These are phyloP conservation scores for Podila epigama DNA, from an alignment of 192 early-diverging fungal genomes.

Conservation along the genomic window DNA sequence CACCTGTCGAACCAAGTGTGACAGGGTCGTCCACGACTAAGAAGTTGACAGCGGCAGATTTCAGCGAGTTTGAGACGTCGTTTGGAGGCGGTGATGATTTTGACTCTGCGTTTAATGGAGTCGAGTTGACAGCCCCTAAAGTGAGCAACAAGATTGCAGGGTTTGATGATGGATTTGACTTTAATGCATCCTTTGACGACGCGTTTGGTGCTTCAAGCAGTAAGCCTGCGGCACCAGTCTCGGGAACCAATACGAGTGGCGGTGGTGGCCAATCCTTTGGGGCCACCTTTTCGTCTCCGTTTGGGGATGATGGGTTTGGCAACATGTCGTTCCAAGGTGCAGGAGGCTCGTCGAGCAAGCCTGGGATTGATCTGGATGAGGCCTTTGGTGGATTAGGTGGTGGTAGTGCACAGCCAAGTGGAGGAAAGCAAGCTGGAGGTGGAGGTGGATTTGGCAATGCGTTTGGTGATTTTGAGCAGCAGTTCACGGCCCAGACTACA, in stretches of 20 bases:
- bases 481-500: conserved; percentile 10
- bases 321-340: neutral
- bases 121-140: conserved; percentile 31
- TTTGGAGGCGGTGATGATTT: conserved; percentile 35
- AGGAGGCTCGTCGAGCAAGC: neutral
- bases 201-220: conserved; percentile 7
- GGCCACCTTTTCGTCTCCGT: conserved; percentile 2
- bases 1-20: neutral
- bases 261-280: neutral
- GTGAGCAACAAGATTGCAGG: conserved; percentile 14
- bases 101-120: conserved; percentile 43
- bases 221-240: neutral
- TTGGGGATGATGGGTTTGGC: conserved; percentile 13
- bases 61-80: conserved; percentile 35
- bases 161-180: conserved; percentile 42
- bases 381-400: conserved; percentile 47
- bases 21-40: conserved; percentile 24
- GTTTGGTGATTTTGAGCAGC: conserved; percentile 34
- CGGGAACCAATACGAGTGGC: neutral
- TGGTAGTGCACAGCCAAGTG: neutral
- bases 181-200: conserved; percentile 35
- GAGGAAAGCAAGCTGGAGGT: neutral
- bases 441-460: conserved; percentile 5
- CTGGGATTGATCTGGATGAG: conserved; percentile 26
- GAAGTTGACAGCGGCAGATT: conserved; percentile 40